Evolutionary conservation across 2,329 filamentous ascomycete species (phyloP).

Genomic region (Emydomyces testavorans): DNA sequence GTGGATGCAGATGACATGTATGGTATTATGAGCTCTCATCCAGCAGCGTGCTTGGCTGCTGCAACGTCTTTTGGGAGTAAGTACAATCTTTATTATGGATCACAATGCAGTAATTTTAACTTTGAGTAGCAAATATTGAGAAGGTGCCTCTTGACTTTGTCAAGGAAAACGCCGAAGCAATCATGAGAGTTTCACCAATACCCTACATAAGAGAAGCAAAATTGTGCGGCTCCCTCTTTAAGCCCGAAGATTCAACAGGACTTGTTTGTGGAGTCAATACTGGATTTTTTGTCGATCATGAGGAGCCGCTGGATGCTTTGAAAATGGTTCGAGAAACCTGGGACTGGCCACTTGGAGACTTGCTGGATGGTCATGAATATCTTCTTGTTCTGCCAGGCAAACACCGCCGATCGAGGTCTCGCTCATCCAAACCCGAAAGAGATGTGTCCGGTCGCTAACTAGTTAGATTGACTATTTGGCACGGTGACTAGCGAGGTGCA

Average conservation of each 20-base stretch:
- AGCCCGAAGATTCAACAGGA: slow-evolving; percentile 21
- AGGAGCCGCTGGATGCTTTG: slow-evolving; percentile 26
- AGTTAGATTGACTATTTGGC: too few relatives aligned
- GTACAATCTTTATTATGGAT: slow-evolving; percentile 8
- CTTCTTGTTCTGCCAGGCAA: slow-evolving; percentile 19
- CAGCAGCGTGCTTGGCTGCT: slow-evolving; percentile 19
- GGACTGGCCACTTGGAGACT: slow-evolving; percentile 27
- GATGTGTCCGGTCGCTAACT: too few relatives aligned
- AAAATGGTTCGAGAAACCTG: slow-evolving; percentile 20
- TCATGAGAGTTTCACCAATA: slow-evolving; percentile 30
- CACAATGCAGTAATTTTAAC: neutral
- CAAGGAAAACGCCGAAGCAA: slow-evolving; percentile 22
- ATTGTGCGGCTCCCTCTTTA: slow-evolving; percentile 29
- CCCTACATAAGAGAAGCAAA: slow-evolving; percentile 31
- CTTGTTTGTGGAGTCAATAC: slow-evolving; percentile 29
- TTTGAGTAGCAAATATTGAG: slow-evolving; percentile 1
- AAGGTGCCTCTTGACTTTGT: slow-evolving; percentile 18
- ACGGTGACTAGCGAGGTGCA: too few relatives aligned
- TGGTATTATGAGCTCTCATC: slow-evolving; percentile 21
- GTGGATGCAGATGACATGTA: slow-evolving; percentile 26
- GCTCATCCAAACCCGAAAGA: too few relatives aligned
- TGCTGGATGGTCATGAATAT: slow-evolving; percentile 26
- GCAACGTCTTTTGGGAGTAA: slow-evolving; percentile 17
- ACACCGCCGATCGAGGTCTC: too few relatives aligned
- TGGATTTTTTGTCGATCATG: slow-evolving; percentile 31